Base-by-base conservation (phyloP, 345 rosid species). In the Triadica sebifera region DNA sequence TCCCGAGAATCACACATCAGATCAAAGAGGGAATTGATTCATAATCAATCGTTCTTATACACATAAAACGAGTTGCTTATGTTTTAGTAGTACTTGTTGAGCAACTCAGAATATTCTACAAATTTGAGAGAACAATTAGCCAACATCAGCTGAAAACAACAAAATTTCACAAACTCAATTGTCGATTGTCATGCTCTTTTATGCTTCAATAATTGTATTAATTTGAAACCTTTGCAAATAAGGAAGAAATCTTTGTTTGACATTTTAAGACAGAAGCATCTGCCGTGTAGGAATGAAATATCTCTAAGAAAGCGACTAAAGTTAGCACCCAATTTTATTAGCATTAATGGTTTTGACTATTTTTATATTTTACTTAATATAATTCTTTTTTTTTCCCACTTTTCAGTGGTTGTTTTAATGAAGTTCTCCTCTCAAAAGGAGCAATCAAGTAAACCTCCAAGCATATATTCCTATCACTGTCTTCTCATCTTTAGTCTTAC, bases 51-150 rank as follows among this genome's bases (percentile, higher is more conserved):
- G n/a, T 24, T 17, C 16, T 11, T 22, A 22, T 45, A 5, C 19
- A 50, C 3, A 15, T 2, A 25, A 20, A 7, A 2, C 15, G 8
- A 1, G 11, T 4, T 6, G 15, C 57, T 81, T 65, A 87, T 13
- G 89, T 70, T 74, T 88, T 89, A 85, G 80, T 90, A 90, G 76
- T 91, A 89, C 78, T 85, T 89, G 88, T 89, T 88, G 69, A 75
- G 43, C n/a, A 22, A 69, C 67, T 75, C 74, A 17, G 96, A 72
- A 65, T 89, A 92, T 72, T 90, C 93, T 77, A 97, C 98, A 77
- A 92, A 94, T 20, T 97, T 89, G 45, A 88, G 84, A 37, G 81
- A 72, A 2, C 76, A 74, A 53, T 84, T 73, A 25, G 92, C 81
- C 20, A 86, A 75, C 74, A 82, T 84, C 77, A 87, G 78, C 96